These are phyloP conservation scores for Candida sithepensis DNA, from an alignment of 805 yeast species.

Conservation along the genomic window DNA sequence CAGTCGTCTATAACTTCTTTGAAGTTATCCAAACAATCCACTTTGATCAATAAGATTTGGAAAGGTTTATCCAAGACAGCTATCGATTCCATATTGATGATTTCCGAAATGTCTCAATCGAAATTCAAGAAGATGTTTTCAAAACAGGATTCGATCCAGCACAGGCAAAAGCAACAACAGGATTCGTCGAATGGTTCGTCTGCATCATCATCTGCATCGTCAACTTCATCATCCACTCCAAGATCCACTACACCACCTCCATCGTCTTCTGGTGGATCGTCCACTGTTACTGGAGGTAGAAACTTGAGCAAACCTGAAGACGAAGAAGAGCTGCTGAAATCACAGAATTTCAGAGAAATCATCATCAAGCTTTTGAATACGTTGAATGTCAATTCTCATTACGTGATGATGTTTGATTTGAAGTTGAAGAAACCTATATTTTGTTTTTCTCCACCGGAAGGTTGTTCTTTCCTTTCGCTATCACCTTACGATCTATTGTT, in stretches of 20 bases:
- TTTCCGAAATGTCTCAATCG: constrained; percentile 47
- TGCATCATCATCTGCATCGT: not conserved
- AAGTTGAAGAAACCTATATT: constrained; percentile 35
- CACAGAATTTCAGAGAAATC: constrained; percentile 24
- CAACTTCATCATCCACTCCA: not conserved
- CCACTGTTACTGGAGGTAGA: not conserved
- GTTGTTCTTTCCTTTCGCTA: constrained; percentile 55
- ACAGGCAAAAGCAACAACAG: not conserved
- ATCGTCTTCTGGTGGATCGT: no score
- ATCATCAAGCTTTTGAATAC: constrained; percentile 27
- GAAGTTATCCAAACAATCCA: constrained; percentile 42
- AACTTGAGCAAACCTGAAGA: not conserved
- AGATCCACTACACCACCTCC: no score
- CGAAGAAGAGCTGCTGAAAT: constrained; percentile 11
- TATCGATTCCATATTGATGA: constrained; percentile 34
- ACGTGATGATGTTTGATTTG: constrained; percentile 48
- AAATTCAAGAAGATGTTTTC: constrained; percentile 39
- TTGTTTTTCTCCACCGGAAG: constrained; percentile 56
- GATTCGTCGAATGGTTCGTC: no score
- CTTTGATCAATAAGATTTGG: constrained; percentile 45
- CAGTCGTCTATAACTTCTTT: constrained; percentile 38
- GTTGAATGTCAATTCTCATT: constrained; percentile 26
- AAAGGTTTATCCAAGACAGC: constrained; percentile 49
- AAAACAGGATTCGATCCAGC: constrained; percentile 1
- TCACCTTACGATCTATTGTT: constrained; percentile 60